Base-by-base conservation (phyloP, 495 filamentous ascomycete genomes). In the Recurvomyces mirabilis region DNA sequence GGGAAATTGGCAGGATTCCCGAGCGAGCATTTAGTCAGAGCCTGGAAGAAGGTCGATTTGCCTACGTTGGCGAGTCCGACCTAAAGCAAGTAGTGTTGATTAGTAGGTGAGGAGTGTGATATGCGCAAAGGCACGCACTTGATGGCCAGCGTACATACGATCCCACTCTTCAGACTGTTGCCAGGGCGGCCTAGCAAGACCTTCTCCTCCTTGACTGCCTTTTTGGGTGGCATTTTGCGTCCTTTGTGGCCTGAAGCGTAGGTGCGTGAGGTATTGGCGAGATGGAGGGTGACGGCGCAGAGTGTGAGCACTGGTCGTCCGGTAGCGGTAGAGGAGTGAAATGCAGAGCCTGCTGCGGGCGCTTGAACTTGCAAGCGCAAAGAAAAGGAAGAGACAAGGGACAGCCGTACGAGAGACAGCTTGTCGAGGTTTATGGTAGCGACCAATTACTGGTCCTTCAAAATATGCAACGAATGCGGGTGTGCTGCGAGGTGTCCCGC, bases 1-100 rank as follows among this genome's bases (percentile, higher is more conserved):
- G 93, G 93, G 63, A 95, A 99, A 72, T 99, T 99, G 66, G 91
- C 93, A 53, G 93, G 93, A 70, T 99, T 99, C 68, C 93, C 93
- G 55, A 99, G 76, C 51, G 78, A 79, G 66, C 82, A 95, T 72
- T 94, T 95, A 51, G 93, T 99, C 71, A 99, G 94, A 53, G 93
- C 87, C 69, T 99, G 93, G 73, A 99, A 99, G 57, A 99, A 81
- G 19, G 93, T 99, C 46, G 93, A 99, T 69, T 99, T 99, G 61
- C 93, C 93, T 52, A 99, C 93, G 65, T 99, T 99, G 60, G 93
- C 93, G 61, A 99, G 80, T 67, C 93, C 93, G 62, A 98, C 87
- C 87, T 94, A 65, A 55, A 49, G n/a, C n/a, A n/a, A 56, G 52
- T 20, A 41, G 33, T 52, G 46, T 59, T 54, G 53, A 57, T 40